phyloP scores from a whole-genome alignment of 306 rosid genomes.

The Benincasa hispida region DNA sequence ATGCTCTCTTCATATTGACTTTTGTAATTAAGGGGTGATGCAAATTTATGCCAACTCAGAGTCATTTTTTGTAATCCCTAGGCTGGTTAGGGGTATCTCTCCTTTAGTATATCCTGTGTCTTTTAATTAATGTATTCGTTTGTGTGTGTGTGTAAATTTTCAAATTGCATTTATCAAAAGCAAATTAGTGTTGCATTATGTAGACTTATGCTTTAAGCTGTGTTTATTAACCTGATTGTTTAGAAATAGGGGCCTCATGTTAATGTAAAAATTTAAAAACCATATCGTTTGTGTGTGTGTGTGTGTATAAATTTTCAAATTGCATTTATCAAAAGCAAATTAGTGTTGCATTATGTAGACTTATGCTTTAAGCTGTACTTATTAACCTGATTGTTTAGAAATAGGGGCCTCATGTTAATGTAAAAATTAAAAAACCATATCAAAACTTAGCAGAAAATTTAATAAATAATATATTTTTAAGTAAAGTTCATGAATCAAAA shows the following conservation, averaged over 20 bases:
- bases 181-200: not conserved
- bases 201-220: not conserved
- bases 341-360: not conserved
- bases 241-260: not conserved
- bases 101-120: not conserved
- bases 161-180: not conserved
- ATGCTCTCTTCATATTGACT: not conserved
- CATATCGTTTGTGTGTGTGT: too few relatives aligned
- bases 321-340: not conserved
- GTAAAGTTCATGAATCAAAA: not conserved
- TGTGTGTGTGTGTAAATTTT: not conserved
- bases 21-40: not conserved
- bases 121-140: not conserved
- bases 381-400: not conserved
- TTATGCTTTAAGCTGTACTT: not conserved
- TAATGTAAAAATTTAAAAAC: not conserved
- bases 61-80: not conserved
- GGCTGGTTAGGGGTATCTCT: not conserved
- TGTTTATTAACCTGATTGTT: not conserved
- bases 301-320: not conserved
- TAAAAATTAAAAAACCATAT: not conserved
- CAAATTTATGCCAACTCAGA: not conserved
- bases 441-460: not conserved
- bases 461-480: not conserved
- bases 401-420: not conserved